A percentile compares a stretch with the other conserved stretches of the same genome.
These are phyloP conservation scores for Citrus australasica DNA, from an alignment of 345 rosid species.

Conservation along the genomic window DNA sequence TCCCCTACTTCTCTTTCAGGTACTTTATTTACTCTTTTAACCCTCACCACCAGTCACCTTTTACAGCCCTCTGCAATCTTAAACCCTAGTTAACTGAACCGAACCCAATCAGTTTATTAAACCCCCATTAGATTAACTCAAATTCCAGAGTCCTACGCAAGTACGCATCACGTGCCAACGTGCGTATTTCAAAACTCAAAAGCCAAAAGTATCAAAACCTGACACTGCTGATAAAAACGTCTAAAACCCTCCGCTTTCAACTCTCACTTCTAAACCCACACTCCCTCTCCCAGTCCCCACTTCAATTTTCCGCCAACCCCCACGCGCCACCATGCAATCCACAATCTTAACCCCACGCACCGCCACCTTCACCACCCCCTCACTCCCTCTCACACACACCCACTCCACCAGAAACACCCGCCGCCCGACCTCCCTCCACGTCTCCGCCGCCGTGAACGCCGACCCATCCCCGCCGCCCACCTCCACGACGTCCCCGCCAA, in stretches of 20 bases:
- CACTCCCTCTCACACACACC: conserved; percentile 9
- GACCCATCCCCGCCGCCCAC: conserved; percentile 35
- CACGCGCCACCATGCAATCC: conserved; percentile 49
- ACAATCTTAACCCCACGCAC: conserved; percentile 37
- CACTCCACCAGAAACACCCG: neutral
- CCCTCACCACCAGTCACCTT: too few species aligned
- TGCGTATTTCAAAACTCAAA: too few species aligned
- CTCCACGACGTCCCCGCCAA: conserved; percentile 15
- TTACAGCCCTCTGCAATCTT: too few species aligned
- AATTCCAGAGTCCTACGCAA: too few species aligned
- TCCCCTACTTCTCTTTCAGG: conserved; percentile 50
- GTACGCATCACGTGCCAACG: too few species aligned
- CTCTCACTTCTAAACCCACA: neutral
- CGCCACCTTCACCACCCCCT: conserved; percentile 23
- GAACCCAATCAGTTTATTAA: too few species aligned
- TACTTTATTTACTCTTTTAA: too few species aligned
- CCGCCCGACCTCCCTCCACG: conserved; percentile 18
- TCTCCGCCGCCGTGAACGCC: conserved; percentile 15
- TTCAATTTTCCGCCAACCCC: neutral
- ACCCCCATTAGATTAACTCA: too few species aligned
- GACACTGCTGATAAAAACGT: neutral
- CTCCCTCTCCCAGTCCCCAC: too few species aligned
- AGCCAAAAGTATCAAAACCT: neutral
- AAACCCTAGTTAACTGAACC: too few species aligned
- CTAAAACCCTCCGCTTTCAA: neutral